Conservation (phyloP, 148 eudicot species). For the Bassia scoparia region DNA sequence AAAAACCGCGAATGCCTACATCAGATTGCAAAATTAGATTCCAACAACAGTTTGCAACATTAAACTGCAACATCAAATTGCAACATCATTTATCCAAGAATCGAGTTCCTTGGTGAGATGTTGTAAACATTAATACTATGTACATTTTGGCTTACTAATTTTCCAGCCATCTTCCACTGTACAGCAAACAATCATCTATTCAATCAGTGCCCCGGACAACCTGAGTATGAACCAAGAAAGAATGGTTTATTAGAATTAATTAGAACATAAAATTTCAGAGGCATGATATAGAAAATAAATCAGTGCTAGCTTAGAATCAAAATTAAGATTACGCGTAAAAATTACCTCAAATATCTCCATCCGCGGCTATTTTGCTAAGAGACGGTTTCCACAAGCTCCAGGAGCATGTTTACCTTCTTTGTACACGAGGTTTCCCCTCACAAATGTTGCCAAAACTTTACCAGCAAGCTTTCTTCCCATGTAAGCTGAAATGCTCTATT, state of each 20-base stretch:
- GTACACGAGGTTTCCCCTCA: constrained; percentile 81
- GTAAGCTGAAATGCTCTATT: constrained; percentile 82
- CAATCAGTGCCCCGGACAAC: not conserved
- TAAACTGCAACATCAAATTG: not conserved
- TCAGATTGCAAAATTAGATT: too few species aligned
- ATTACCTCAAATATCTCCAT: constrained; percentile 19
- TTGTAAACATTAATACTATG: constrained; percentile 12
- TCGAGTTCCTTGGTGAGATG: constrained; percentile 1
- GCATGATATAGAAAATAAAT: not conserved
- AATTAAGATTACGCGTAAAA: not conserved
- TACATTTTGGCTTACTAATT: constrained; percentile 14
- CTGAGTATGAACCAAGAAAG: not conserved
- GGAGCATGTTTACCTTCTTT: constrained; percentile 66
- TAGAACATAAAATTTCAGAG: not conserved
- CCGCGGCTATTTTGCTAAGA: constrained; percentile 48
- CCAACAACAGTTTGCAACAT: too few species aligned
- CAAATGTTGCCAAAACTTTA: constrained; percentile 74
- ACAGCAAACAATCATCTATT: constrained; percentile 9
- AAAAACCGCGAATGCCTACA: too few species aligned
- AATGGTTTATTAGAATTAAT: not conserved
- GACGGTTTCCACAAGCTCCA: constrained; percentile 68
- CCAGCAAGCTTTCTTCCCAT: constrained; percentile 74
- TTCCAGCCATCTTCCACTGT: constrained; percentile 15
- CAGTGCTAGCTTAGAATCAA: not conserved
- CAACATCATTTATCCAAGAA: constrained; percentile 11